Conservation (phyloP, 345 rosid genomes). For the Nasturtium officinale region DNA sequence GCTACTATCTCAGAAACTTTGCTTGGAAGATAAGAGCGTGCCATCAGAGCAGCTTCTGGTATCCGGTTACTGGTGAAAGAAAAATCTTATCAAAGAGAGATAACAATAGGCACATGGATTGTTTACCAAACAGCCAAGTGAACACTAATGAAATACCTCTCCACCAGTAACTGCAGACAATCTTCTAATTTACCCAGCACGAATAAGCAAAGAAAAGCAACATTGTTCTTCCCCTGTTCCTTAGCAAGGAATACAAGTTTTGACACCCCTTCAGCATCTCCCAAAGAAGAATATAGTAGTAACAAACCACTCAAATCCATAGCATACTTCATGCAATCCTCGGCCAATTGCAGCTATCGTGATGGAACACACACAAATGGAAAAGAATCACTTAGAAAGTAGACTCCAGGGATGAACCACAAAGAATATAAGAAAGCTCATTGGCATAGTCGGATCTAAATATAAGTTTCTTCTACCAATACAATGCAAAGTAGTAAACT, state of each 20-base stretch:
- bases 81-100: constrained; percentile 32
- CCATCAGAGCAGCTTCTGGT: constrained; percentile 99
- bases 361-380: constrained; percentile 32
- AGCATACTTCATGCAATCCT: constrained; percentile 90
- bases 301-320: constrained; percentile 95
- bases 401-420: constrained; percentile 4
- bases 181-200: constrained; percentile 94
- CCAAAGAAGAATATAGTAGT: constrained; percentile 89
- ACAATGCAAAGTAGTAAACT: neutral
- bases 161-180: constrained; percentile 87
- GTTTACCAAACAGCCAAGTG: constrained; percentile 14
- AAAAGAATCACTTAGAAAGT: constrained; percentile 8
- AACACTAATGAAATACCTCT: constrained; percentile 57
- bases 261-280: constrained; percentile 88
- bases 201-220: constrained; percentile 86
- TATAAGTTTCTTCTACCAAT: neutral
- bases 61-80: constrained; percentile 77
- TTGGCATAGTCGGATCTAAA: constrained; percentile 1
- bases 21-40: constrained; percentile 96
- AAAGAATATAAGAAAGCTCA: constrained; percentile 1
- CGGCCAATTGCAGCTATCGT: constrained; percentile 93
- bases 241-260: constrained; percentile 82
- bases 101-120: constrained; percentile 8
- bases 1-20: constrained; percentile 94
- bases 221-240: constrained; percentile 97